These are phyloP conservation scores for Malus hybrid DNA, from an alignment of 331 rosid species.

Conservation along the genomic window DNA sequence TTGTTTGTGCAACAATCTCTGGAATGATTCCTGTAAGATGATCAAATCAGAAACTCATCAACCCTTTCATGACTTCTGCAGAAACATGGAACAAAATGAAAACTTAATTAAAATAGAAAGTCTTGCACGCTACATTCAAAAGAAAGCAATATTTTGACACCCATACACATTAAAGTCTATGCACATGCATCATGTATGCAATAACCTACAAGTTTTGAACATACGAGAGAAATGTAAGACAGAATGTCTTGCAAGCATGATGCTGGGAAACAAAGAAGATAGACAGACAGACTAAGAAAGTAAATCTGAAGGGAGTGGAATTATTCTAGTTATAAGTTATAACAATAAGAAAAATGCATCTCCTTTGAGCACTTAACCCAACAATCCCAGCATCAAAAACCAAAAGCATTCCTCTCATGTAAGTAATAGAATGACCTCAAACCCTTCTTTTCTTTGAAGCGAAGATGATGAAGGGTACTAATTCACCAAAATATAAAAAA, in stretches of 20 bases:
- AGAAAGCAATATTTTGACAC: not conserved
- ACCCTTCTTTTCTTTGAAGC: not conserved
- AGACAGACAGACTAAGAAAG: not conserved
- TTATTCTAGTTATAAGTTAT: not conserved
- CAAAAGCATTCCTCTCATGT: not conserved
- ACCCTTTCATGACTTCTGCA: not conserved
- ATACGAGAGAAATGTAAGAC: not conserved
- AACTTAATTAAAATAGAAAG: not conserved
- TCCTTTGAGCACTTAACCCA: not conserved
- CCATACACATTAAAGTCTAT: not conserved
- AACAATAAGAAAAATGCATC: not conserved
- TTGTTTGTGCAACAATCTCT: conserved; percentile 62
- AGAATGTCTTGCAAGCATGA: not conserved
- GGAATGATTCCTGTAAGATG: conserved; percentile 67
- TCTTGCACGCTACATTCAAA: not conserved
- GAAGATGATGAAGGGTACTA: not conserved
- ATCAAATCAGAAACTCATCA: not conserved
- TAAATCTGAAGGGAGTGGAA: not conserved
- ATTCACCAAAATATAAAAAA: not conserved
- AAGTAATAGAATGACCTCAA: too few species aligned
- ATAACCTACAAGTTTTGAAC: not conserved
- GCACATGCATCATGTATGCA: not conserved
- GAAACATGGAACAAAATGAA: not conserved
- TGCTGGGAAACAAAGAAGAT: not conserved
- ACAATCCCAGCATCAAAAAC: not conserved